A percentile compares a stretch with the other conserved stretches of the same genome.
phyloP scores from a whole-genome alignment of 257 asterid species.

The Scutellaria galericulata region DNA sequence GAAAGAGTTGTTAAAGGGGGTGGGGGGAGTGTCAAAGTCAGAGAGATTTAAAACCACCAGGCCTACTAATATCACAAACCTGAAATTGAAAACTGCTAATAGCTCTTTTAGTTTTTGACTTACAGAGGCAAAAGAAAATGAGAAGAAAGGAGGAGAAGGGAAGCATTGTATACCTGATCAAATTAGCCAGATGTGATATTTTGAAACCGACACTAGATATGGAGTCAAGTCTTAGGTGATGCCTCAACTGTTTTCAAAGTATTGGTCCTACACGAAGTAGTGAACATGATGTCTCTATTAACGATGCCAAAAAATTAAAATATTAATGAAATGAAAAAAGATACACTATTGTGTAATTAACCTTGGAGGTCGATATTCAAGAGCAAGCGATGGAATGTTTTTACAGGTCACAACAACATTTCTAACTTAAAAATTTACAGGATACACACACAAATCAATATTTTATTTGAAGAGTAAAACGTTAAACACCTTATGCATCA shows the following conservation, averaged over 20 bases:
- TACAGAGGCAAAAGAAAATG: background rate
- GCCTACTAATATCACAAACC: background rate
- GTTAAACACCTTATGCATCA: constrained; percentile 24
- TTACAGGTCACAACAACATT: constrained; percentile 84
- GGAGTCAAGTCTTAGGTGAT: constrained; percentile 85
- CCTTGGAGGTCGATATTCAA: constrained; percentile 91
- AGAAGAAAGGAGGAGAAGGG: background rate
- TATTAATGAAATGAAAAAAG: background rate
- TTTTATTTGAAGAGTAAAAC: background rate
- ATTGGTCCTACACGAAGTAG: constrained; percentile 61
- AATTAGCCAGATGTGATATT: too few relatives aligned
- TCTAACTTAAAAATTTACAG: constrained; percentile 66
- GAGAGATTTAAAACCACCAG: background rate
- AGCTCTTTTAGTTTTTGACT: too few relatives aligned
- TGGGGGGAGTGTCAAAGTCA: too few relatives aligned
- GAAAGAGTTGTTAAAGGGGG: background rate
- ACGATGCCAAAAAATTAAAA: constrained; percentile 11
- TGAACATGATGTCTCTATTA: constrained; percentile 20
- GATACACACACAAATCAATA: constrained; percentile 8
- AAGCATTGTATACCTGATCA: constrained; percentile 12
- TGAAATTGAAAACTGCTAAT: background rate
- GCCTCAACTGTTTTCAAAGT: constrained; percentile 76
- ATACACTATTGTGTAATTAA: constrained; percentile 15
- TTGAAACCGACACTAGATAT: too few relatives aligned
- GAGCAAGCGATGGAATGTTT: constrained; percentile 81